Conservation (phyloP, 176 grass and related monocot genomes). For the Elymus sibiricus region DNA sequence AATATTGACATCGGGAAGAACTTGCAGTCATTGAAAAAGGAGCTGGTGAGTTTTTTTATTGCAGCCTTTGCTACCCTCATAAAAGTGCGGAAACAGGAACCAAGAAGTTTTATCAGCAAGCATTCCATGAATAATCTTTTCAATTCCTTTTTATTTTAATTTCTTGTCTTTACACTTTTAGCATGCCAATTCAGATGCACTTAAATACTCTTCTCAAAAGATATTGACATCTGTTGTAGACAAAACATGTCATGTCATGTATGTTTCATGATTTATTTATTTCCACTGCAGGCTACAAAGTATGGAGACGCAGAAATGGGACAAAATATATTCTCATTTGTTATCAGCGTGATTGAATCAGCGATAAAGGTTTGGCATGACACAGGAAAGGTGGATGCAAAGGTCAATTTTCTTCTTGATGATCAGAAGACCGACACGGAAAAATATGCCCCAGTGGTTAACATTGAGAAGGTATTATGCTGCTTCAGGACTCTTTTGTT, state of each 20-base stretch:
- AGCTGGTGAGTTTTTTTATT: slow-evolving; percentile 63
- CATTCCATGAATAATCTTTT: background rate
- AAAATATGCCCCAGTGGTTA: slow-evolving; percentile 70
- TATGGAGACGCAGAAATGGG: slow-evolving; percentile 43
- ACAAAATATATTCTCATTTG: slow-evolving; percentile 58
- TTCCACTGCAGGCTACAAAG: slow-evolving; percentile 54
- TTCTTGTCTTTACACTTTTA: background rate
- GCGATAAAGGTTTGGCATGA: slow-evolving; percentile 86
- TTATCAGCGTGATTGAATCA: slow-evolving; percentile 69
- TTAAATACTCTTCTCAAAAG: background rate
- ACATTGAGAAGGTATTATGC: slow-evolving; percentile 75
- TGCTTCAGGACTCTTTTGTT: background rate
- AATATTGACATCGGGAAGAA: slow-evolving; percentile 63
- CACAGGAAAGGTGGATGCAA: slow-evolving; percentile 62
- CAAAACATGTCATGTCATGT: background rate
- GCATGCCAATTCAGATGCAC: background rate
- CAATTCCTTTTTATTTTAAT: background rate
- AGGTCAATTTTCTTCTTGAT: slow-evolving; percentile 86
- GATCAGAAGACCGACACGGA: slow-evolving; percentile 71
- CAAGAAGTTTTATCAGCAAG: background rate
- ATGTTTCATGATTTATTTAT: background rate
- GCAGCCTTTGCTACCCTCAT: background rate
- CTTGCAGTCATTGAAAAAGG: slow-evolving; percentile 67
- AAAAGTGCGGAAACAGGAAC: background rate
- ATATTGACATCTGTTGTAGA: background rate